phyloP scores from a whole-genome alignment of 495 filamentous ascomycete species.

The Clavariopsis aquatica region DNA sequence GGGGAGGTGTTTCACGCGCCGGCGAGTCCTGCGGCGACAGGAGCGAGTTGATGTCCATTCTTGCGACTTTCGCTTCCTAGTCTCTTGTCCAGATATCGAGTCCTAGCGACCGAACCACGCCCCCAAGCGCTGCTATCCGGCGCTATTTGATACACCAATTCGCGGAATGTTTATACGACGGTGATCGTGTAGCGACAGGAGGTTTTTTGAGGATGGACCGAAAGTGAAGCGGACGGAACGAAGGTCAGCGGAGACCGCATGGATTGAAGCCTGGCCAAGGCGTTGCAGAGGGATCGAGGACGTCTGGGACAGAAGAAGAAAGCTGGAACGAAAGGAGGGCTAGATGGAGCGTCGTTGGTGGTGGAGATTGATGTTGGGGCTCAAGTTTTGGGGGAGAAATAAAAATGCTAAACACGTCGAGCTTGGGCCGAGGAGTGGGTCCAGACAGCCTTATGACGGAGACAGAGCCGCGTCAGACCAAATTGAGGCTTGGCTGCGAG shows the following conservation, averaged over 20 bases:
- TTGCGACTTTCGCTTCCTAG: not conserved
- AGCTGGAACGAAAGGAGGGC: not conserved
- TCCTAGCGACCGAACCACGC: not conserved
- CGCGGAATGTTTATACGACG: not conserved
- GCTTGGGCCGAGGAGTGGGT: conserved; percentile 1
- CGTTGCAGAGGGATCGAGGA: not conserved
- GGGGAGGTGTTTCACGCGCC: conserved; percentile 46
- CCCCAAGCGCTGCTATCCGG: not conserved
- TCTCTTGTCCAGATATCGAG: not conserved
- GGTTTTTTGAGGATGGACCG: not conserved
- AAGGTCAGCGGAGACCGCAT: conserved; percentile 10
- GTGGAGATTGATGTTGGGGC: not conserved
- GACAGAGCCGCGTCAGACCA: not conserved
- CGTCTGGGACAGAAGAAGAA: not conserved
- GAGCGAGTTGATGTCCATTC: conserved; percentile 73
- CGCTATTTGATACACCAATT: not conserved
- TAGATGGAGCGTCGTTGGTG: not conserved
- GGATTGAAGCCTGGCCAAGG: not conserved
- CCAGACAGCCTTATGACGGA: not conserved
- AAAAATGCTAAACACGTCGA: not conserved
- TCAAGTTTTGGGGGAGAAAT: not conserved
- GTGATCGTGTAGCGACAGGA: not conserved
- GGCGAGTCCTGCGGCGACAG: conserved; percentile 69
- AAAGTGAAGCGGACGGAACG: conserved; percentile 19
- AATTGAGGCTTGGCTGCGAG: not conserved